A percentile compares a stretch with the other conserved stretches of the same genome.
Evolutionary conservation across 345 rosid species (phyloP).

Genomic region (Gossypium rotundifolium): DNA sequence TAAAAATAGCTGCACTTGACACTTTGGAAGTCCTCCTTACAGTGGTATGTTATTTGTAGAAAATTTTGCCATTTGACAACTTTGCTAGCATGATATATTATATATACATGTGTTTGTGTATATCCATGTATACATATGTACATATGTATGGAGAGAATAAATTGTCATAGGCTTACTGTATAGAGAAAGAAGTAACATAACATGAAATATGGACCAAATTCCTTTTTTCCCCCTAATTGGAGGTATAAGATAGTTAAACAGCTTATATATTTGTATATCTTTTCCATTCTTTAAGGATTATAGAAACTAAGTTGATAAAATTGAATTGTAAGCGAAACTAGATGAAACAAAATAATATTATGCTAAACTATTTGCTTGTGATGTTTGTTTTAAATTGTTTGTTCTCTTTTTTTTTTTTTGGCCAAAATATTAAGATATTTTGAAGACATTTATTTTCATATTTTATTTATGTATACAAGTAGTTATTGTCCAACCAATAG

Average conservation of each 20-base stretch:
- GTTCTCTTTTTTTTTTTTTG: neutral
- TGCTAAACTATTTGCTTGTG: neutral
- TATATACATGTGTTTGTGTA: too few species aligned
- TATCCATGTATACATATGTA: too few species aligned
- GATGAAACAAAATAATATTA: neutral
- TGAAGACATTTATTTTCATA: neutral
- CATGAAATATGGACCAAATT: neutral
- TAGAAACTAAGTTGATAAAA: neutral
- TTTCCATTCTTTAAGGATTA: neutral
- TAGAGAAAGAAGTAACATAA: neutral
- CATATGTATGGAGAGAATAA: neutral
- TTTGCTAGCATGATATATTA: neutral
- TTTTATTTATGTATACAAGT: neutral
- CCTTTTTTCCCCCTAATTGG: neutral
- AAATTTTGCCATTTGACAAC: neutral
- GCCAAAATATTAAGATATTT: neutral
- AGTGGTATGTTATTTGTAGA: conserved; percentile 46
- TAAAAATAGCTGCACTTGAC: conserved; percentile 9
- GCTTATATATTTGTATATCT: neutral
- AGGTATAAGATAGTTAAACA: neutral
- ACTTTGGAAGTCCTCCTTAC: conserved; percentile 23
- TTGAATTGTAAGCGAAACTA: neutral
- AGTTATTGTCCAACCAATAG: neutral
- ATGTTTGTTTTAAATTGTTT: neutral
- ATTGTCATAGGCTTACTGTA: too few species aligned